Percentiles rank a stretch among this genome's conserved stretches.
Evolutionary conservation across 345 rosid species (phyloP).

Genomic region (Corymbia maculata): DNA sequence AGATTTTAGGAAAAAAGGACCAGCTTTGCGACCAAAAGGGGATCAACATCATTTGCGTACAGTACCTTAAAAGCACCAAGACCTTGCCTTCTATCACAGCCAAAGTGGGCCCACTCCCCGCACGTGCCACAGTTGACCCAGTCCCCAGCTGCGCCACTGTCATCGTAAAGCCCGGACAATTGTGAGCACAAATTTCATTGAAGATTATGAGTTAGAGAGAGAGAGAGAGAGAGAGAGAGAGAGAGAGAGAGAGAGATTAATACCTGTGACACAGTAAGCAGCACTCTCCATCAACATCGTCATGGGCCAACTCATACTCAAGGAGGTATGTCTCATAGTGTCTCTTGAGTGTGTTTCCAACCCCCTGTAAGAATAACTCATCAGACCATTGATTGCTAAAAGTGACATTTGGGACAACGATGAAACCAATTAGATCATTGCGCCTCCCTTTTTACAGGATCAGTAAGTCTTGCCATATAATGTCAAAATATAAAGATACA

Average conservation of each 20-base stretch:
- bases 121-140: conserved; percentile 51
- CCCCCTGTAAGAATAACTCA: conserved; percentile 24
- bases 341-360: conserved; percentile 43
- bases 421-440: not conserved
- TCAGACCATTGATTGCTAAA: not conserved
- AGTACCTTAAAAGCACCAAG: conserved; percentile 50
- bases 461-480: not conserved
- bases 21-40: not conserved
- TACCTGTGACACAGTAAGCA: conserved; percentile 51
- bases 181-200: not conserved
- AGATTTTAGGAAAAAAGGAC: not conserved
- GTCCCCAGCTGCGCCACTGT: conserved; percentile 51
- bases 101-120: conserved; percentile 54
- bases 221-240: not conserved
- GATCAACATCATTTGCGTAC: not conserved
- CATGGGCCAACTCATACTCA: conserved; percentile 47
- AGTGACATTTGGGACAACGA: not conserved
- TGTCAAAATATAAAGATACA: not conserved
- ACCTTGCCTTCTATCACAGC: conserved; percentile 50
- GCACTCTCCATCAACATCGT: conserved; percentile 50
- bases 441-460: not conserved
- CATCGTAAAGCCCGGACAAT: not conserved
- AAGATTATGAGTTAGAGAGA: not conserved
- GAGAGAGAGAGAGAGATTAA: not conserved
- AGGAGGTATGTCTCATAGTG: conserved; percentile 49